Conservation (phyloP, 176 grass and related monocot species). For the Puya raimondii region DNA sequence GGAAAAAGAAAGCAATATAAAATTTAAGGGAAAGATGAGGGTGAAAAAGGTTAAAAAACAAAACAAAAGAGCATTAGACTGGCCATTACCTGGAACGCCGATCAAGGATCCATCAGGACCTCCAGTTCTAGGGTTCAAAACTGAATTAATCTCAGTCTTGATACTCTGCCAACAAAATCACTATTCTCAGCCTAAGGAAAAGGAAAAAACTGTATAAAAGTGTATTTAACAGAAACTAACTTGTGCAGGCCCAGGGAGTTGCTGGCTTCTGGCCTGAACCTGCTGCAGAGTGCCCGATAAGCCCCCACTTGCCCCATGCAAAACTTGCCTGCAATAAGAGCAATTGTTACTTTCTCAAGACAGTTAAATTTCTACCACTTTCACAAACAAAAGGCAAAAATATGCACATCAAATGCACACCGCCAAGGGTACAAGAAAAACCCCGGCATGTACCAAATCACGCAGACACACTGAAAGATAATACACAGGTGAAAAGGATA, state of each 20-base stretch:
- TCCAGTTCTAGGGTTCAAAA: constrained; percentile 64
- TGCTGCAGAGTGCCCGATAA: constrained; percentile 77
- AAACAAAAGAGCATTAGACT: constrained; percentile 14
- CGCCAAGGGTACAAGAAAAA: not conserved
- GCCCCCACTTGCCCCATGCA: constrained; percentile 77
- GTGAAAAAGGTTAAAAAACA: not conserved
- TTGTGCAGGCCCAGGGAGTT: constrained; percentile 76
- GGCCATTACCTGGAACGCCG: constrained; percentile 65
- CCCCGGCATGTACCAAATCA: too few relatives aligned
- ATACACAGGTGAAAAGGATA: constrained; percentile 17
- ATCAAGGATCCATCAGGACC: constrained; percentile 83
- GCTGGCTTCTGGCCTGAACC: constrained; percentile 72
- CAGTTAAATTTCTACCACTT: not conserved
- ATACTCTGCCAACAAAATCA: constrained; percentile 56
- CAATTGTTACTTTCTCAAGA: not conserved
- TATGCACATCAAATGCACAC: not conserved
- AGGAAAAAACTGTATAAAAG: not conserved
- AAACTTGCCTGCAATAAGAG: constrained; percentile 53
- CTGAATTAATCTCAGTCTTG: constrained; percentile 83
- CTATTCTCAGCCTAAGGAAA: constrained; percentile 10
- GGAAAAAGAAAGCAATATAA: not conserved
- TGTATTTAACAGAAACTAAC: constrained; percentile 21
- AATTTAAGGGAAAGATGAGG: constrained; percentile 6
- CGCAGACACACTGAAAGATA: too few relatives aligned
- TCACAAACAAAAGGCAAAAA: not conserved